Percentiles rank a stretch among this genome's conserved stretches.
These are phyloP conservation scores for Chlorella sorokiniana DNA, from an alignment of 139 green algal genomes.

Conservation along the genomic window DNA sequence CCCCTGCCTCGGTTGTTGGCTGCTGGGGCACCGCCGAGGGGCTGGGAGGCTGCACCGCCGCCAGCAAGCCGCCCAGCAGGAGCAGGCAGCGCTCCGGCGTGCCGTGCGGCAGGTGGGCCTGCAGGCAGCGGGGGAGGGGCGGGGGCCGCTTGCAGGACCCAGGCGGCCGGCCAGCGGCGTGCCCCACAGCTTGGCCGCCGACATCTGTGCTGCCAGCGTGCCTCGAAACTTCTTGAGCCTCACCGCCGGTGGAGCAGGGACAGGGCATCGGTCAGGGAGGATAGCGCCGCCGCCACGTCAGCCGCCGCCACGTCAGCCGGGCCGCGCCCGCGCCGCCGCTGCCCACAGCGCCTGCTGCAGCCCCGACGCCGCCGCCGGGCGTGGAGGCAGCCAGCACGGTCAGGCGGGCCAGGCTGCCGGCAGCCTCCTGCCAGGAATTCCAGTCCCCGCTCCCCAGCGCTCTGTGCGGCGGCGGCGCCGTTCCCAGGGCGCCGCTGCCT, in stretches of 20 bases:
- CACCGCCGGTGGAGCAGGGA: neutral
- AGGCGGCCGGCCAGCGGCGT: neutral
- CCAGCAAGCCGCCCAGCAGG: slow-evolving; percentile 45
- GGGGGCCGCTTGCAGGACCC: neutral
- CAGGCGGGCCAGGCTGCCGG: neutral
- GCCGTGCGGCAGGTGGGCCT: slow-evolving; percentile 32
- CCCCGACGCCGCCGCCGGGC: neutral
- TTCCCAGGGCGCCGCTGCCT: neutral
- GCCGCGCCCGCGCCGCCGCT: neutral
- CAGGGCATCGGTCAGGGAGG: neutral
- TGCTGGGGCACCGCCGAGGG: too few relatives aligned
- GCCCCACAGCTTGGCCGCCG: too few relatives aligned
- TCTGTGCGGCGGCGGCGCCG: neutral
- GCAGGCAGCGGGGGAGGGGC: neutral
- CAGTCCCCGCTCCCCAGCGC: neutral
- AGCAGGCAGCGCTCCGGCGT: slow-evolving; percentile 25
- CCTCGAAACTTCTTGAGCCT: neutral
- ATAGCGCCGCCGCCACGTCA: neutral
- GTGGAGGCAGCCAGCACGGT: neutral
- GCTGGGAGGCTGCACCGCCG: neutral
- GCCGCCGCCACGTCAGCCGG: too few relatives aligned
- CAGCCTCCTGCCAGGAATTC: slow-evolving; percentile 4
- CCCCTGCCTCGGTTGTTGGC: neutral
- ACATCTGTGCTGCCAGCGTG: neutral
- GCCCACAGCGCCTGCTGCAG: neutral